Evolutionary conservation across 2,329 filamentous ascomycete species (phyloP).

Genomic region (Apiospora malaysiana): DNA sequence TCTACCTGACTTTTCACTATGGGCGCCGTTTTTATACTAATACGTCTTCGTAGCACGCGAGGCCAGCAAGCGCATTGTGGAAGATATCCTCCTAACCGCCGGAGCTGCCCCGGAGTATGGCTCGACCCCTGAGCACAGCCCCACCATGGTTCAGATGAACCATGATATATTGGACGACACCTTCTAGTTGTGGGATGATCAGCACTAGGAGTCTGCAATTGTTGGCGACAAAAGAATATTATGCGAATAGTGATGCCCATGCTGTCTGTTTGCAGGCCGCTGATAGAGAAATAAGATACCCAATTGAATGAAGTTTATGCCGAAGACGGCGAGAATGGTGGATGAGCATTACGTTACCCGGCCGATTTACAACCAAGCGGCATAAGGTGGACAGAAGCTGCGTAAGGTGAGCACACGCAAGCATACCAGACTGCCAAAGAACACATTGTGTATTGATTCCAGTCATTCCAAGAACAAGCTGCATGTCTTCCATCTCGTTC

Average conservation of each 20-base stretch:
- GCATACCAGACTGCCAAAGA: not conserved
- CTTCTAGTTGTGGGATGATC: constrained; percentile 48
- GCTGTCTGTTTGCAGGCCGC: not conserved
- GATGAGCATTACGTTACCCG: not conserved
- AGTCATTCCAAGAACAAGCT: not conserved
- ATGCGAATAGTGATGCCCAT: not conserved
- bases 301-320: not conserved
- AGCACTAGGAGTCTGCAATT: not conserved
- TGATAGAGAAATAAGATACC: constrained; percentile 6
- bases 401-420: too few species aligned
- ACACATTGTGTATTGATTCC: not conserved
- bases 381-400: not conserved
- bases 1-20: not conserved
- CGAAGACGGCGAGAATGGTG: not conserved
- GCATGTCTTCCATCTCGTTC: not conserved
- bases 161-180: constrained; percentile 67
- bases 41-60: constrained; percentile 64
- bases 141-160: constrained; percentile 70
- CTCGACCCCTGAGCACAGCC: constrained; percentile 64
- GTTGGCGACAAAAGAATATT: not conserved
- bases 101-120: constrained; percentile 61
- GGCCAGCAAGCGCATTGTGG: constrained; percentile 80
- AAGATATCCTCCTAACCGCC: constrained; percentile 78
- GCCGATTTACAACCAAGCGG: not conserved
- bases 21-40: not conserved